Percentiles rank a stretch among this genome's conserved stretches.
phyloP scores from a whole-genome alignment of 2,329 filamentous ascomycete species.

The Bipolaris sorokiniana region DNA sequence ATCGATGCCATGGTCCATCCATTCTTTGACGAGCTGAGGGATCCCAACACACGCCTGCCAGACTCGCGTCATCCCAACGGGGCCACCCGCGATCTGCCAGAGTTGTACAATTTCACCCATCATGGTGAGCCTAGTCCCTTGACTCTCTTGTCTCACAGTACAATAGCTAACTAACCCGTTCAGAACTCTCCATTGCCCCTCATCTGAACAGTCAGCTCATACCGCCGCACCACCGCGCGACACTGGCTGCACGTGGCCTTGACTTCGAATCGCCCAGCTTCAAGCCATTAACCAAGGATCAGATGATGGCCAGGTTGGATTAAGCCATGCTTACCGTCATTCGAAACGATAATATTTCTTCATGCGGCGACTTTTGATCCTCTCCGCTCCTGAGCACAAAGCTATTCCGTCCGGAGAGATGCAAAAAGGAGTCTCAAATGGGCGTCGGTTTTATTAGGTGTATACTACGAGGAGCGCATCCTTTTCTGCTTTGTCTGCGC shows the following conservation, averaged over 20 bases:
- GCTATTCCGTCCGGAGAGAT: conserved; percentile 40
- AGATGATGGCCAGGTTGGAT: conserved; percentile 98
- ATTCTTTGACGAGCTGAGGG: conserved; percentile 96
- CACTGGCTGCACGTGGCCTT: conserved; percentile 76
- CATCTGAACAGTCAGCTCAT: conserved; percentile 87
- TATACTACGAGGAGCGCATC: conserved; percentile 45
- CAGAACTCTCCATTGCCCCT: conserved; percentile 95
- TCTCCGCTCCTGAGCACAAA: conserved; percentile 41
- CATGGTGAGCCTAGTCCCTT: conserved; percentile 71
- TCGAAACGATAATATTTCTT: conserved; percentile 52
- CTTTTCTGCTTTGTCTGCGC: conserved; percentile 46
- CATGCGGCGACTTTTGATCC: conserved; percentile 45
- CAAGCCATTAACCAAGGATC: conserved; percentile 85
- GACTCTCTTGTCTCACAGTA: not conserved
- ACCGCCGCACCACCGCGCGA: conserved; percentile 77
- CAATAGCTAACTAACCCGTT: conserved; percentile 18
- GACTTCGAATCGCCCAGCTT: conserved; percentile 85
- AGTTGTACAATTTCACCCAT: conserved; percentile 89
- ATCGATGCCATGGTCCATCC: conserved; percentile 98
- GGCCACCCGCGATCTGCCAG: conserved; percentile 79
- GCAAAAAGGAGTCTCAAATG: conserved; percentile 46
- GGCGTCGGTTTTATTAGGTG: conserved; percentile 44
- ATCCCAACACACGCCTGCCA: conserved; percentile 87
- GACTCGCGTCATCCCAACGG: conserved; percentile 91
- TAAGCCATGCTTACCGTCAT: conserved; percentile 54